A percentile compares a stretch with the other conserved stretches of the same genome.
phyloP scores from a whole-genome alignment of 2,329 filamentous ascomycete genomes.

The Chaetomium strumarium region DNA sequence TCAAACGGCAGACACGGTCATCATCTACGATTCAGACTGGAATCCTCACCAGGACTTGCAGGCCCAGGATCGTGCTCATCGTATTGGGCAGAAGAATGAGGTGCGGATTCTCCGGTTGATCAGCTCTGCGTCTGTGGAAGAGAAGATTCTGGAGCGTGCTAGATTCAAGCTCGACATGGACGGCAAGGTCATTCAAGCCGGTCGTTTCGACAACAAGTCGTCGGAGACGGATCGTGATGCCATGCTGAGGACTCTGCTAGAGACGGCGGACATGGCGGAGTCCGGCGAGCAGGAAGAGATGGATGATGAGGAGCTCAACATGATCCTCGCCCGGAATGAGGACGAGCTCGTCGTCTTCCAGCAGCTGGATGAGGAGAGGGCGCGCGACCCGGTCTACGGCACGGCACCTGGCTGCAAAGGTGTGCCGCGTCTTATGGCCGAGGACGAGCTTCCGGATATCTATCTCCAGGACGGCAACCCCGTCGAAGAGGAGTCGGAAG shows the following conservation, averaged over 20 bases:
- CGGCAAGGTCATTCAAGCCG: conserved; percentile 97
- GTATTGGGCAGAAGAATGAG: conserved; percentile 99
- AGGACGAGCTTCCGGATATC: conserved; percentile 87
- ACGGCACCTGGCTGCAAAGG: conserved; percentile 54
- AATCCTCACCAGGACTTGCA: conserved; percentile 99
- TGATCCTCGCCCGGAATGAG: conserved; percentile 86
- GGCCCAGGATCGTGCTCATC: conserved; percentile 98
- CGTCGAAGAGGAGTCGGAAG: conserved; percentile 73
- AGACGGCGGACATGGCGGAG: conserved; percentile 68
- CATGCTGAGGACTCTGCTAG: conserved; percentile 87
- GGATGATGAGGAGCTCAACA: conserved; percentile 95
- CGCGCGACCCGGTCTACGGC: conserved; percentile 64
- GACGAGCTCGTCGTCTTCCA: conserved; percentile 74
- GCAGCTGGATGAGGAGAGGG: conserved; percentile 71
- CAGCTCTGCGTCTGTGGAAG: conserved; percentile 93
- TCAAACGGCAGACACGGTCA: conserved; percentile 96
- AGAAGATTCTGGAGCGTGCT: conserved; percentile 95
- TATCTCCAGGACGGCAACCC: conserved; percentile 84
- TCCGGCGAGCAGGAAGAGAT: conserved; percentile 83
- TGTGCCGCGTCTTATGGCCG: conserved; percentile 74
- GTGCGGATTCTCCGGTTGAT: conserved; percentile 94
- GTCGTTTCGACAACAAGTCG: conserved; percentile 99
- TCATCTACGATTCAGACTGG: conserved; percentile 99
- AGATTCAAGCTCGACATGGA: conserved; percentile 99
- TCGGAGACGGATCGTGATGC: conserved; percentile 97